Evolutionary conservation across 2,329 filamentous ascomycete species (phyloP).

Genomic region (Paracoccidioides brasiliensis): DNA sequence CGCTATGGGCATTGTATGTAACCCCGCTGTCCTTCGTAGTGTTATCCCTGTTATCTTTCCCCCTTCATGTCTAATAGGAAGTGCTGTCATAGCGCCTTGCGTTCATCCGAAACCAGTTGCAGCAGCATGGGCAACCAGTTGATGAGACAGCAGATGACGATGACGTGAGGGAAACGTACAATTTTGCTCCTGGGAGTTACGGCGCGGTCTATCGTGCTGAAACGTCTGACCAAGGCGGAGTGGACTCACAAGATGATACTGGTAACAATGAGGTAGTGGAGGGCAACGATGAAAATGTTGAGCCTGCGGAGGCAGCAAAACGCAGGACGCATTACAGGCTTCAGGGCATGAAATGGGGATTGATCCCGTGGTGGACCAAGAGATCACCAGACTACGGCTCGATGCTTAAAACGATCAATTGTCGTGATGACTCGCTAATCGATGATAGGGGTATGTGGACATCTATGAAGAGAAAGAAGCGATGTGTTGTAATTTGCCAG

Average conservation of each 20-base stretch:
- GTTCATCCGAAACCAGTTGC: slow-evolving; percentile 59
- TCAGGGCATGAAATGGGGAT: slow-evolving; percentile 90
- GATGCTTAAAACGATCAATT: slow-evolving; percentile 86
- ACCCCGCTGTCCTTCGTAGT: background rate
- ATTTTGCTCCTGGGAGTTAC: slow-evolving; percentile 79
- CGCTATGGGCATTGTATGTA: slow-evolving; percentile 46
- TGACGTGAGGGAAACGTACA: slow-evolving; percentile 63
- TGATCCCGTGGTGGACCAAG: slow-evolving; percentile 90
- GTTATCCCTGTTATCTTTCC: slow-evolving; percentile 8
- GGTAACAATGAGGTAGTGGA: slow-evolving; percentile 14
- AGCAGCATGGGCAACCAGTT: slow-evolving; percentile 60
- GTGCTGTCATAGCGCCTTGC: slow-evolving; percentile 51
- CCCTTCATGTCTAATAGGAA: slow-evolving; percentile 5
- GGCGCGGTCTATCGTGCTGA: slow-evolving; percentile 79
- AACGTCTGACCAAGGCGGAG: slow-evolving; percentile 47
- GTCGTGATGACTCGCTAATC: slow-evolving; percentile 72
- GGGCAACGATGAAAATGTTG: slow-evolving; percentile 9
- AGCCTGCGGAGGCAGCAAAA: slow-evolving; percentile 9
- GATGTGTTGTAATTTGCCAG: slow-evolving; percentile 76
- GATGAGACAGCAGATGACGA: slow-evolving; percentile 61
- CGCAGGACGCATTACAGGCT: slow-evolving; percentile 56
- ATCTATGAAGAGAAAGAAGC: slow-evolving; percentile 75
- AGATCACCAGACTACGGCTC: slow-evolving; percentile 62
- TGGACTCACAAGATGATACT: slow-evolving; percentile 16
- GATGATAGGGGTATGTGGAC: slow-evolving; percentile 77